Conservation (phyloP, 331 rosid genomes). For the Acacia concinna region DNA sequence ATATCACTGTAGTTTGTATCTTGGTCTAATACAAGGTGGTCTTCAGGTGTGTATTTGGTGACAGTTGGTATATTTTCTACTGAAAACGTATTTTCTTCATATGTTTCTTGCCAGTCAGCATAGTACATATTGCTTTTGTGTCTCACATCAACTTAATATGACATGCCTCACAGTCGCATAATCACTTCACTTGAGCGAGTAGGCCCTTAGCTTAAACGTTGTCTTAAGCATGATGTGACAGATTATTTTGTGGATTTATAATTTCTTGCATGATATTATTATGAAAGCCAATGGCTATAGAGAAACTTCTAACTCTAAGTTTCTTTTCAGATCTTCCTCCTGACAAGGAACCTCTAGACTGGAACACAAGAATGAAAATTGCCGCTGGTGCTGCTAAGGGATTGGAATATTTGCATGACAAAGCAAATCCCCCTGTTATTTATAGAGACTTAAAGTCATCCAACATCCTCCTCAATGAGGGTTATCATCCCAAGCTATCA, state of each 20-base stretch:
- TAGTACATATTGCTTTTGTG: not conserved
- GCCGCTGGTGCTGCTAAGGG: constrained; percentile 99
- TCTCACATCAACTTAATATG: not conserved
- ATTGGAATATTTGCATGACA: constrained; percentile 94
- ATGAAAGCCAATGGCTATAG: not conserved
- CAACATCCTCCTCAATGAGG: constrained; percentile 92
- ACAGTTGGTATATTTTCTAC: not conserved
- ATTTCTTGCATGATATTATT: constrained; percentile 12
- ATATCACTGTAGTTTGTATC: not conserved
- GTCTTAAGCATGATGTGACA: not conserved
- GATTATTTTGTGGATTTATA: not conserved
- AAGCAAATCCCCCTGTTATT: constrained; percentile 94
- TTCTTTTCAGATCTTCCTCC: constrained; percentile 70
- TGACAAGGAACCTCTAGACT: constrained; percentile 87
- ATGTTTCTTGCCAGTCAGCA: not conserved
- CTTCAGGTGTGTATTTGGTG: not conserved
- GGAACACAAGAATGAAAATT: constrained; percentile 98
- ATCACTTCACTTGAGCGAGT: too few species aligned
- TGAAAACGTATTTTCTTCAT: not conserved
- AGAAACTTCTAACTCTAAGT: constrained; percentile 30
- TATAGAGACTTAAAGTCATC: constrained; percentile 96
- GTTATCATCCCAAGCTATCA: constrained; percentile 87
- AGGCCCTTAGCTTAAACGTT: not conserved
- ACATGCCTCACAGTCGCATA: not conserved
- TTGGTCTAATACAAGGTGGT: not conserved